phyloP scores from a whole-genome alignment of 176 grass and related monocot genomes.

The Musa beccarii region DNA sequence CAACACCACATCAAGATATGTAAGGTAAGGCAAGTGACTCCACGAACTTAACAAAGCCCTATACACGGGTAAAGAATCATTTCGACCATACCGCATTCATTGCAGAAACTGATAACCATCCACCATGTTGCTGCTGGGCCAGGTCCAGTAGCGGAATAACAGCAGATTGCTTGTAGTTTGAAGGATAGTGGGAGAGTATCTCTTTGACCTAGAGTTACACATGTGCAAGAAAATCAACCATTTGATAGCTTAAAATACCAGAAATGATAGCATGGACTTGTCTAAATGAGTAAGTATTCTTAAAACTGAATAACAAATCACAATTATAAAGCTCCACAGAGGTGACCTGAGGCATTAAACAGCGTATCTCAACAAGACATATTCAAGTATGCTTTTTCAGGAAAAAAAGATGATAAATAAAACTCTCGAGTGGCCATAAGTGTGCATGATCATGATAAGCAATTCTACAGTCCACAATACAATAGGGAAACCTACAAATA shows the following conservation, averaged over 20 bases:
- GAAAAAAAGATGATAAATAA: too few relatives aligned
- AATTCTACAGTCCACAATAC: too few relatives aligned
- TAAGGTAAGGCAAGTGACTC: not conserved
- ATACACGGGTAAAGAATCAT: not conserved
- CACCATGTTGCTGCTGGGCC: slow-evolving; percentile 86
- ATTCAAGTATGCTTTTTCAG: too few relatives aligned
- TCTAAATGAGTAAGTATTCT: not conserved
- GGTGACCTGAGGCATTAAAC: not conserved
- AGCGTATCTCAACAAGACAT: too few relatives aligned
- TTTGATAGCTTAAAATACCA: not conserved
- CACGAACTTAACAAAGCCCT: not conserved
- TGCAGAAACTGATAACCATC: slow-evolving; percentile 90
- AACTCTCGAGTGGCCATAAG: too few relatives aligned
- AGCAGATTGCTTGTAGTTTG: slow-evolving; percentile 96
- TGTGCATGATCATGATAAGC: too few relatives aligned
- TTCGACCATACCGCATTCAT: slow-evolving; percentile 73
- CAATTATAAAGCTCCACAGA: not conserved
- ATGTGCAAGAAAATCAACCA: not conserved
- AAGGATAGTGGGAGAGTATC: slow-evolving; percentile 79
- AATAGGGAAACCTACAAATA: not conserved
- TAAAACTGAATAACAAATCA: not conserved
- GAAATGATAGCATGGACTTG: not conserved
- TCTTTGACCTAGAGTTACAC: slow-evolving; percentile 50
- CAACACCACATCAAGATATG: not conserved
- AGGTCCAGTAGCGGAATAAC: slow-evolving; percentile 88